Evolutionary conservation across 2,329 filamentous ascomycete species (phyloP), one percentile per base, ranked within the genome.

Genomic region (Colletotrichum sp.): DNA sequence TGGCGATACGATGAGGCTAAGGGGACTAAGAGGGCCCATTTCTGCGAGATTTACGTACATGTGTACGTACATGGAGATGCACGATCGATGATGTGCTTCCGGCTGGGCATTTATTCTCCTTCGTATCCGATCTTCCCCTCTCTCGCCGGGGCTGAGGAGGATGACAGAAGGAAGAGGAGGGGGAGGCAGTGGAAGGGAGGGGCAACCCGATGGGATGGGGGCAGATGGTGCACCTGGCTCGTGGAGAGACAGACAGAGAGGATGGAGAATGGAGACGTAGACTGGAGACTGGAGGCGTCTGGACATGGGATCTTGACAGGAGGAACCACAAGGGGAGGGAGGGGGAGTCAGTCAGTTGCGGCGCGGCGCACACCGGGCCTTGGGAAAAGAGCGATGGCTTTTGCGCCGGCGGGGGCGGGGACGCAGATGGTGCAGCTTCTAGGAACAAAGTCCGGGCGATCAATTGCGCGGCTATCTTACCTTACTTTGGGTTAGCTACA

Each of bases 11-110:
- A 64, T 59, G 21, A 55, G 39, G 59, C 59, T 62, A 62, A n/a
- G 18, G 36, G 10, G 65, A 26, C 18, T 28, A 44, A 30, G 36
- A 30, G 26, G 57, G 68, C 24, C 57, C 28, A 6, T 12, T 24
- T 39, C 44, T 76, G 70, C 28, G 69, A 72, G 69, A 63, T 67
- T 76, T 68, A 76, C 64, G 57, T 73, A 64, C 30, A 67, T 71
- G 36, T 63, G 52, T 72, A 75, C 30, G 66, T 70, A 64, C 30
- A 70, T 30, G 24, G 24, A 63, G 24, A 70, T 70, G 39, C 67
- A 64, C 66, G 49, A 66, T 73, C 74, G 74, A 73, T 76, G 59
- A 65, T 76, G 57, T 74, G 64, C 70, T 32, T 64, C 73, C 57
- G 74, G 55, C 39, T 36, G 73, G 44, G 32, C 65, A 65, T 76